These are phyloP conservation scores for Sodiomyces alkalinus DNA, from an alignment of 2,329 filamentous ascomycete species.

Conservation along the genomic window DNA sequence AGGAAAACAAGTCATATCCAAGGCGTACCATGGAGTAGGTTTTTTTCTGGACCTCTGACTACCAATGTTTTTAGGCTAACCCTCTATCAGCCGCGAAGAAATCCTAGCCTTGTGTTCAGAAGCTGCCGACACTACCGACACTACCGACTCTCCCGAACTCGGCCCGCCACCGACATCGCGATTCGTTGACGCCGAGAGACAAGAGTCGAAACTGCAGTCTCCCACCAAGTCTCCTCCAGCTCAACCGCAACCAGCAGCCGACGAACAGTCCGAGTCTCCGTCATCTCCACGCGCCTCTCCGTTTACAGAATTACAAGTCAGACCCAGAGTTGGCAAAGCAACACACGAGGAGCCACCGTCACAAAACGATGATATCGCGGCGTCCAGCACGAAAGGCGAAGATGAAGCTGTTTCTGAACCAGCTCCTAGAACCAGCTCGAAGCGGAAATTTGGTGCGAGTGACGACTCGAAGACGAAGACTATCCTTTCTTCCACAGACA, in stretches of 20 bases:
- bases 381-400: slow-evolving; percentile 1
- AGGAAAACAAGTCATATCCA: slow-evolving; percentile 53
- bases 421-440: slow-evolving; percentile 31
- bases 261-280: background rate
- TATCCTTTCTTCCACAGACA: background rate
- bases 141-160: slow-evolving; percentile 51
- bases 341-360: too few relatives aligned
- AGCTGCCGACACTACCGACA: slow-evolving; percentile 25
- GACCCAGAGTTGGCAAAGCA: too few relatives aligned
- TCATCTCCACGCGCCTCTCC: background rate
- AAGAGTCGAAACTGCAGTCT: slow-evolving; percentile 31
- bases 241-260: background rate
- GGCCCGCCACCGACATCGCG: slow-evolving; percentile 46
- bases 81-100: slow-evolving; percentile 35
- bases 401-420: background rate
- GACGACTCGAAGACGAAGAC: slow-evolving; percentile 29
- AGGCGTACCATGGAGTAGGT: slow-evolving; percentile 53
- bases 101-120: slow-evolving; percentile 43
- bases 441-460: slow-evolving; percentile 40
- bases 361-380: too few relatives aligned
- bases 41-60: too few relatives aligned
- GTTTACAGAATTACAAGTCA: too few relatives aligned
- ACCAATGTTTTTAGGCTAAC: slow-evolving; percentile 10
- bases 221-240: slow-evolving; percentile 15
- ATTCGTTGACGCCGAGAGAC: slow-evolving; percentile 39